phyloP scores from a whole-genome alignment of 306 rosid genomes.

The Cucumis melo region DNA sequence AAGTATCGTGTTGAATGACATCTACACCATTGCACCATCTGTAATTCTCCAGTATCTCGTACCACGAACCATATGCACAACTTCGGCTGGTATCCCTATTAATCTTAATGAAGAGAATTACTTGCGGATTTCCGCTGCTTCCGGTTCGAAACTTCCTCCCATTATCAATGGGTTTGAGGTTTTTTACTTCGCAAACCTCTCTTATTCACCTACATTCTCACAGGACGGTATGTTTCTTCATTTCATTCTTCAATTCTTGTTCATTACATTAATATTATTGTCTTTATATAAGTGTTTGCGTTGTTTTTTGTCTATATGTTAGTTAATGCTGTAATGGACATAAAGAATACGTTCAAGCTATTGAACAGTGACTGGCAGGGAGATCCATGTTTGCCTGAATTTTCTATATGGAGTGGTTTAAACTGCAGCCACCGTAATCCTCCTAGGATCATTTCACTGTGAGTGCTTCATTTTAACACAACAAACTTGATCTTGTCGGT shows the following conservation, averaged over 20 bases:
- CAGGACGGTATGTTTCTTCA: background rate
- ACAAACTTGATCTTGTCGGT: background rate
- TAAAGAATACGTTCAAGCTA: background rate
- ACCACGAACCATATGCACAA: background rate
- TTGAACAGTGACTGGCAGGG: constrained; percentile 16
- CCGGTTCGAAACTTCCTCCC: background rate
- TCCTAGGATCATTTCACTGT: constrained; percentile 26
- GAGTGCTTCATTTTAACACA: constrained; percentile 4
- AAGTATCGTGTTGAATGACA: background rate
- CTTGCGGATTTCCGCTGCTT: background rate
- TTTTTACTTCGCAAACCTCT: background rate
- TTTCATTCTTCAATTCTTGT: background rate
- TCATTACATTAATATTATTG: background rate
- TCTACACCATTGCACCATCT: background rate
- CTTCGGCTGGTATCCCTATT: background rate
- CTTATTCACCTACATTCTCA: background rate
- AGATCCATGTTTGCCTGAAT: constrained; percentile 13
- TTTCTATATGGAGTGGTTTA: constrained; percentile 13
- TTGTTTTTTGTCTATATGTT: background rate
- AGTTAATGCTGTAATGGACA: constrained; percentile 5
- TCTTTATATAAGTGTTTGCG: background rate
- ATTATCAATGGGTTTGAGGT: background rate
- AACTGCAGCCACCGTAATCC: constrained; percentile 5
- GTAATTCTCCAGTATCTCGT: background rate
- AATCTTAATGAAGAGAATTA: background rate